Conservation (phyloP, 2,329 filamentous ascomycete genomes). For the Dothistroma septosporum region DNA sequence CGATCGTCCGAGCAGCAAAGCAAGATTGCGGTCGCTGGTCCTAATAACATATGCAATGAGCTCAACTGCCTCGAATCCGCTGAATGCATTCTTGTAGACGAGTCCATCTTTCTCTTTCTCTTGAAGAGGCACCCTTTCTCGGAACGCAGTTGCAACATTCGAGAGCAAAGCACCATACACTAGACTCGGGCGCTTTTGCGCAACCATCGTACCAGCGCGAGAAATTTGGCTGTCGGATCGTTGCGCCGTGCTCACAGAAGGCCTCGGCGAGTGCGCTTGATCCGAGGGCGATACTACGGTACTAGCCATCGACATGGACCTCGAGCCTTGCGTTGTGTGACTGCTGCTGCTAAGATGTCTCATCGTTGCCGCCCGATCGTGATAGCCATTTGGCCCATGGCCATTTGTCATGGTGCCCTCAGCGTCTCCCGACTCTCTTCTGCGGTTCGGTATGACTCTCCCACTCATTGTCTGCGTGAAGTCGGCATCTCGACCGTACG, state of each 20-base stretch:
- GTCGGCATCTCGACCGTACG: conserved; percentile 70
- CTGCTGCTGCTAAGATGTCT: conserved; percentile 29
- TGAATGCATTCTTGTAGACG: conserved; percentile 96
- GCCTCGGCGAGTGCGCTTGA: conserved; percentile 24
- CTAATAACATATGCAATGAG: conserved; percentile 95
- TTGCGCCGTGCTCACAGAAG: conserved; percentile 18
- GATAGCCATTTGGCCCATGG: conserved; percentile 24
- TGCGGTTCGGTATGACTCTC: conserved; percentile 77
- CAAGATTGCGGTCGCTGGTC: conserved; percentile 91
- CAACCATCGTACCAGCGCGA: conserved; percentile 45
- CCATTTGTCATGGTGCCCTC: conserved; percentile 31
- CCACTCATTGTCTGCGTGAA: conserved; percentile 89
- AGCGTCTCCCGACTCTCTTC: conserved; percentile 51
- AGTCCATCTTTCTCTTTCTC: conserved; percentile 95
- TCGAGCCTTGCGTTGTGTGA: conserved; percentile 45
- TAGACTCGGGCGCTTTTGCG: conserved; percentile 68
- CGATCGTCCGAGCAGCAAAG: conserved; percentile 81
- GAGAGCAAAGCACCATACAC: conserved; percentile 93
- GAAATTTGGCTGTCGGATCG: conserved; percentile 39
- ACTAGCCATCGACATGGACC: conserved; percentile 92
- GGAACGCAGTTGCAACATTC: conserved; percentile 88
- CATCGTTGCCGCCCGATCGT: conserved; percentile 14
- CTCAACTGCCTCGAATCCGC: conserved; percentile 91
- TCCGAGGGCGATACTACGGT: conserved; percentile 57
- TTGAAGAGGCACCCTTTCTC: conserved; percentile 76